Evolutionary conservation across 192 early-diverging fungal species (phyloP), one percentile per base, ranked within the genome.

Genomic region (Piromyces finnis): DNA sequence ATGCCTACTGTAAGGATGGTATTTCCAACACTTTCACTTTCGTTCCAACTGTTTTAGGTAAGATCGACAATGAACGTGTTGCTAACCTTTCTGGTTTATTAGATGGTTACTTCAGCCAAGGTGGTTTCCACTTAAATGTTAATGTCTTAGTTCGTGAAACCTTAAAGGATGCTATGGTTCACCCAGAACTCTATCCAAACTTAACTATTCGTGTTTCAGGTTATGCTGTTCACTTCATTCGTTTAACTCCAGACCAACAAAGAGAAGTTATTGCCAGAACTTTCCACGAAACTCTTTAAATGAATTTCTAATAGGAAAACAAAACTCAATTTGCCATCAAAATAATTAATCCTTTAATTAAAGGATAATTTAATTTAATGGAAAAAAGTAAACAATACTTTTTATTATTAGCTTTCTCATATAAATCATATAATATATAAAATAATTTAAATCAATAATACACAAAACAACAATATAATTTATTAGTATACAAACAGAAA

Each of bases 151-250:
- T 39, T 28, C 79, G 81, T 30, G 81, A 82, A 41, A 82, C 81
- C 14, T 82, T 82, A 28, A 81, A 77, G 16, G 81, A 82, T 29
- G 81, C 81, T 28, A 82, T 82, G 81, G 81, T 30, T 18, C 81
- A 82, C 28, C 81, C 81, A 29, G 81, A 82, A 82, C 81, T 81
- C 15, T 82, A 82, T 82, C 81, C 81, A 30, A 82, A 82, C 81
- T 78, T 82, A 30, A 82, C 81, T 30, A 82, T 82, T 35, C 80
- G 81, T 28, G 81, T 82, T 28, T 81, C 80, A 16, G 81, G 81
- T 36, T 82, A 82, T 18, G 81, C 81, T 29, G 81, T 82, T 12
- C 77, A 82, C 82, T 82, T 82, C 68, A 41, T 35, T 30, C n/a
- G 80, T 28, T 81, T 82, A 28, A 83, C 81, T 28, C 79, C 80